Evolutionary conservation across 2,329 filamentous ascomycete genomes (phyloP).

Genomic region (Capronia epimyces): DNA sequence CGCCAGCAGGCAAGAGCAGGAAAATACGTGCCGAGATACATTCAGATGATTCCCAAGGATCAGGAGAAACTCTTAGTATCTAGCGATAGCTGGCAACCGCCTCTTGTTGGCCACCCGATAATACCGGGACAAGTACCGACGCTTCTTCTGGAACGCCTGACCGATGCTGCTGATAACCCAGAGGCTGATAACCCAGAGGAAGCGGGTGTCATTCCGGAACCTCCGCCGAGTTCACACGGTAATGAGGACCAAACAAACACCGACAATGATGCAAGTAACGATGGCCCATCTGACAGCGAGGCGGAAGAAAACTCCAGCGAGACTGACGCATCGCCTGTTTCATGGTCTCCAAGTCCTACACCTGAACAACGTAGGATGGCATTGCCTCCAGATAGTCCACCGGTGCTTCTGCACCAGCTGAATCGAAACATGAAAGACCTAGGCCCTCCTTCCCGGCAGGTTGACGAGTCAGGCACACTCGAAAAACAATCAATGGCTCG

Average conservation of each 20-base stretch:
- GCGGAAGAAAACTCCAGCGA: constrained; percentile 1
- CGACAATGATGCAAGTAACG: not conserved
- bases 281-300: not conserved
- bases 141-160: constrained; percentile 10
- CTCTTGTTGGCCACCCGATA: constrained; percentile 18
- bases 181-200: constrained; percentile 9
- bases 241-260: not conserved
- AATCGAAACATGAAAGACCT: not conserved
- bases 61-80: constrained; percentile 21
- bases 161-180: constrained; percentile 9
- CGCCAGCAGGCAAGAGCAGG: constrained; percentile 8
- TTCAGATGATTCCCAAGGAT: constrained; percentile 11
- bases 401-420: not conserved
- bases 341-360: constrained; percentile 3
- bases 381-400: constrained; percentile 11
- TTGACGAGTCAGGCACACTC: not conserved
- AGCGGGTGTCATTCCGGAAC: not conserved
- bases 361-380: not conserved
- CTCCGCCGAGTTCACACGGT: not conserved
- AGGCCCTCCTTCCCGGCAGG: not conserved
- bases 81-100: constrained; percentile 28
- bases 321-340: not conserved
- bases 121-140: constrained; percentile 21
- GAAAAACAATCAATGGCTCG: not conserved
- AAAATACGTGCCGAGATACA: constrained; percentile 13